Percentiles rank a stretch among this genome's conserved stretches.
Conservation (phyloP, 306 rosid genomes). For the Inga laurina region DNA sequence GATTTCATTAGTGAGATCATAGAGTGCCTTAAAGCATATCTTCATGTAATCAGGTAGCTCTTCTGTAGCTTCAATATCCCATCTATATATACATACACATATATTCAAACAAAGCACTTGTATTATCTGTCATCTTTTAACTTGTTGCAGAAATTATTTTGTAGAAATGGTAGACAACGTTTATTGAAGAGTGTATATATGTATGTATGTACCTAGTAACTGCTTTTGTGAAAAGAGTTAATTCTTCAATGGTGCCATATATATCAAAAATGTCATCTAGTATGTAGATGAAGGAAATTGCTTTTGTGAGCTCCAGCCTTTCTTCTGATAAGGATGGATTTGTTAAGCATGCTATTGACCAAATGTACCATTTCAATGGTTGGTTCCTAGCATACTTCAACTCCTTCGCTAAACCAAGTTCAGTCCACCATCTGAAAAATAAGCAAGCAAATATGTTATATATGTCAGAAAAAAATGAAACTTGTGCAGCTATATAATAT, state of each 20-base stretch:
- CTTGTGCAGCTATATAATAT: neutral
- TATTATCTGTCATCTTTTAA: neutral
- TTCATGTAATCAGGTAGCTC: constrained; percentile 59
- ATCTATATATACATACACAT: constrained; percentile 28
- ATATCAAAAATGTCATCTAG: constrained; percentile 73
- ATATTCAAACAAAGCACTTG: neutral
- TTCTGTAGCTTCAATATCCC: constrained; percentile 52
- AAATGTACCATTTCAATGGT: constrained; percentile 74
- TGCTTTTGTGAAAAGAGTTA: constrained; percentile 58
- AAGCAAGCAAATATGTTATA: neutral
- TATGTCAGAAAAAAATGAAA: neutral
- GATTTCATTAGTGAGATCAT: constrained; percentile 54
- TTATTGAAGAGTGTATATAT: too few species aligned
- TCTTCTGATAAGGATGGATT: constrained; percentile 53
- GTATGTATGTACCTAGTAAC: constrained; percentile 43
- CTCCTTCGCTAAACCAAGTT: constrained; percentile 53
- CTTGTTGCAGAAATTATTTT: neutral
- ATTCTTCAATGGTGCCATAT: constrained; percentile 60
- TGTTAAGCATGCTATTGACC: constrained; percentile 55
- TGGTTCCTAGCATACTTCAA: constrained; percentile 59
- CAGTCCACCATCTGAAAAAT: constrained; percentile 61
- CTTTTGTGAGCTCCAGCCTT: constrained; percentile 71
- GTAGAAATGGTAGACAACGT: neutral
- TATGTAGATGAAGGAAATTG: constrained; percentile 63
- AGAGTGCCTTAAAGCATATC: constrained; percentile 51